phyloP scores from a whole-genome alignment of 306 rosid genomes.

The Fragaria vesca region DNA sequence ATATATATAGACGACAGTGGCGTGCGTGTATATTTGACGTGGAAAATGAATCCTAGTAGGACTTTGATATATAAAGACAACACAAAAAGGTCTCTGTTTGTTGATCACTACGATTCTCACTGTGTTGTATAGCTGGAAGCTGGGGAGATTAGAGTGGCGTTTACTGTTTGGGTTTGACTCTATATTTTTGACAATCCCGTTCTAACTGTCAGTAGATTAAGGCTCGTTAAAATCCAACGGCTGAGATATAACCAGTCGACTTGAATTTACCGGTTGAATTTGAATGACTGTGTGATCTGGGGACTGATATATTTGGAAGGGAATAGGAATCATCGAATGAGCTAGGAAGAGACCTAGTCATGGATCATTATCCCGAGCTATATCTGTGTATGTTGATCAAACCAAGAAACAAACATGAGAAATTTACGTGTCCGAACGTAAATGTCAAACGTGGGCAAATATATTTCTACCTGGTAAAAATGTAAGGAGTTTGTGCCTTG shows the following conservation, averaged over 20 bases:
- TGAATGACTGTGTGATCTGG: too few species aligned
- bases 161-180: background rate
- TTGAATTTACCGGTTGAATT: background rate
- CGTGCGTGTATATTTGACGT: background rate
- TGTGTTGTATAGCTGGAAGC: constrained; percentile 7
- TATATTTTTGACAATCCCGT: too few species aligned
- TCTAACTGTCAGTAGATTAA: too few species aligned
- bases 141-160: background rate
- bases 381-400: background rate
- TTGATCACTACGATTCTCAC: background rate
- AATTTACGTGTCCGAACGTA: background rate
- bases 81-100: background rate
- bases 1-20: background rate
- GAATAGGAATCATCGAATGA: background rate
- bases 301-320: too few species aligned
- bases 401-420: background rate
- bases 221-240: too few species aligned
- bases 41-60: constrained; percentile 14
- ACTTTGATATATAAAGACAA: constrained; percentile 5
- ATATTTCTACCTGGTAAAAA: background rate
- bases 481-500: background rate
- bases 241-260: too few species aligned
- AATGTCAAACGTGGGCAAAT: background rate
- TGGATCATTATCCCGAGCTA: background rate
- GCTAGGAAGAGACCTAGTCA: constrained; percentile 14